Conservation (phyloP, 2,329 filamentous ascomycete genomes). For the Calonectria pteridis region DNA sequence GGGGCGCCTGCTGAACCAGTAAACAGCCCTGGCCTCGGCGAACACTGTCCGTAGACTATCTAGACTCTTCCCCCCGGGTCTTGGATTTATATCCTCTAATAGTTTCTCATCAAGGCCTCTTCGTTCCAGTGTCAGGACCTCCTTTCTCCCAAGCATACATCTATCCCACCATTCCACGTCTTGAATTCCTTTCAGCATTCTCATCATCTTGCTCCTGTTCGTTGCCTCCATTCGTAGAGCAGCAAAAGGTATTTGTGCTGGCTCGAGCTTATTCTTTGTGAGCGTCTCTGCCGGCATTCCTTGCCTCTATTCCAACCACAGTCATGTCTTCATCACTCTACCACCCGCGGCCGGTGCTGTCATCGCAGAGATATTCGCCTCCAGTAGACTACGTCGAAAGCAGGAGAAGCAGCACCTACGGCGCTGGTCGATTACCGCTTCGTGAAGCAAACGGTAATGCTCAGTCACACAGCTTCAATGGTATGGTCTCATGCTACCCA, state of each 20-base stretch:
- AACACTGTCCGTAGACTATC: conserved; percentile 49
- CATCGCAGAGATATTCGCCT: conserved; percentile 64
- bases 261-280: conserved; percentile 45
- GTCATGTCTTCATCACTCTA: conserved; percentile 55
- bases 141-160: conserved; percentile 53
- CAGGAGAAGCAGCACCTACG: conserved; percentile 55
- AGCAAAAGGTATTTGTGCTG: conserved; percentile 45
- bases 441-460: conserved; percentile 66
- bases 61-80: conserved; percentile 49
- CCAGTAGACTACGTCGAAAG: conserved; percentile 61
- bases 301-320: conserved; percentile 41
- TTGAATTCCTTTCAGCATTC: conserved; percentile 60
- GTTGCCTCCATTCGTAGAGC: conserved; percentile 47
- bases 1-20: conserved; percentile 32
- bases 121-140: conserved; percentile 54
- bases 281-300: conserved; percentile 49
- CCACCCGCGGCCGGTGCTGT: conserved; percentile 60
- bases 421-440: conserved; percentile 58
- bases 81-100: conserved; percentile 54
- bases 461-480: conserved; percentile 58
- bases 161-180: conserved; percentile 58
- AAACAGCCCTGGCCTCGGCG: conserved; percentile 51
- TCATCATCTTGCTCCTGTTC: conserved; percentile 53
- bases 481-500: conserved; percentile 59
- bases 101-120: conserved; percentile 47